Evolutionary conservation across 768 basidiomycete genomes (phyloP), one percentile per base, ranked within the genome.

Genomic region (Suillus decipiens): DNA sequence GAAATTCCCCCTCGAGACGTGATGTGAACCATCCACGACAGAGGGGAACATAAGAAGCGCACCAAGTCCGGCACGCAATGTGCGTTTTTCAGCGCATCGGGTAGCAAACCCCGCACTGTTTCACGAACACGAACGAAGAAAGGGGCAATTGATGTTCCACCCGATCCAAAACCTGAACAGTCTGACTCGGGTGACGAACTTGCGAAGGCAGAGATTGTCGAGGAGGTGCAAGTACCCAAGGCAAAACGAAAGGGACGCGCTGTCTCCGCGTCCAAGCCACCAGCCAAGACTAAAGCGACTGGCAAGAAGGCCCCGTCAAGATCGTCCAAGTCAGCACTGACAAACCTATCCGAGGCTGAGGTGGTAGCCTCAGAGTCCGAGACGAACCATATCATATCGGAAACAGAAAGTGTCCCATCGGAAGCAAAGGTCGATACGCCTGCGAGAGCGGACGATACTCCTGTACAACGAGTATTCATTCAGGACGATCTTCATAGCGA

Each of bases 31-130:
- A 61, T 41, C 48, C 45, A 17, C 10, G 28, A 41, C 69, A 93
- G 91, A 65, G 82, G 89, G 70, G 89, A 94, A 69, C 93, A 96
- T 69, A 81, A 81, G n/a, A 83, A 82, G 63, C 89, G 92, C 39
- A 77, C 80, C 57, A 86, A 86, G 73, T 78, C 80, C 0, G 76
- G 77, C 3, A 55, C 59, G 0, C 53, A 66, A 0, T 83, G 86
- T 68, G 75, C 81, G 2, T 85, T 86, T 69, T 78, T 87, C 67
- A 55, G 66, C 43, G 62, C 73, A 36, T 51, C 65, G 22, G 55
- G 36, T 62, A 64, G 37, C 61, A 78, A 55, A 83, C 71, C 15
- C 67, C 66, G 24, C 15, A 61, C 17, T 28, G 50, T 36, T n/a
- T 59, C 34, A 60, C 59, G 42, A 41, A 58, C 58, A 47, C 63